Evolutionary conservation across 768 basidiomycete genomes (phyloP).

Genomic region (Brasilioporus rufonigricans): DNA sequence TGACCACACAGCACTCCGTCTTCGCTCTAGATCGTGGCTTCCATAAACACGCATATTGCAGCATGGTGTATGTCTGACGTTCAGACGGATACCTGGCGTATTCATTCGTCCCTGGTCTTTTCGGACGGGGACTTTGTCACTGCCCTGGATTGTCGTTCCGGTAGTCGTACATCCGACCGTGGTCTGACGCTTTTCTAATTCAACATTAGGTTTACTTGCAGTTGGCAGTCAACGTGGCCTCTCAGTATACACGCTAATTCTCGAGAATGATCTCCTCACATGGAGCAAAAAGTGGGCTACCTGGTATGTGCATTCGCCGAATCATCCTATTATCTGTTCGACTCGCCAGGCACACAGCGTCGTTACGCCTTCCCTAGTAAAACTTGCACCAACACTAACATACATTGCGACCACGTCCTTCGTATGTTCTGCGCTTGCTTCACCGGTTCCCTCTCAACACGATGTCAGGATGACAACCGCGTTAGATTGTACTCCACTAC

Average conservation of each 20-base stretch:
- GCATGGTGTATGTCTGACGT: slow-evolving; percentile 76
- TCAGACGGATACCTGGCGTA: slow-evolving; percentile 63
- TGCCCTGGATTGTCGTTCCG: slow-evolving; percentile 70
- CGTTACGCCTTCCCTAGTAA: slow-evolving; percentile 47
- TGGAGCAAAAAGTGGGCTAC: slow-evolving; percentile 81
- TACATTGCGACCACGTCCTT: slow-evolving; percentile 64
- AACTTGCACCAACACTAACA: slow-evolving; percentile 75
- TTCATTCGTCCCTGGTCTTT: slow-evolving; percentile 79
- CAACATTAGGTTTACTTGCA: slow-evolving; percentile 63
- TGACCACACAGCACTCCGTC: slow-evolving; percentile 5
- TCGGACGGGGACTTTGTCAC: slow-evolving; percentile 54
- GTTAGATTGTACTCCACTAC: slow-evolving; percentile 73
- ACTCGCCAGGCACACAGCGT: slow-evolving; percentile 36
- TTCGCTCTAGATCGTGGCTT: slow-evolving; percentile 62
- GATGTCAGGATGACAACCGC: slow-evolving; percentile 48
- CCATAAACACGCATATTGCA: slow-evolving; percentile 65
- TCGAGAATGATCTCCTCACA: slow-evolving; percentile 79
- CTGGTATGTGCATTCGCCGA: slow-evolving; percentile 40
- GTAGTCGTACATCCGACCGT: slow-evolving; percentile 36
- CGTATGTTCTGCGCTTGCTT: slow-evolving; percentile 37
- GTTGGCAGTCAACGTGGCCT: slow-evolving; percentile 60
- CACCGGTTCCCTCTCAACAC: slow-evolving; percentile 6
- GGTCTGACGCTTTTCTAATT: slow-evolving; percentile 23
- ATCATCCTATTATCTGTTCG: slow-evolving; percentile 7
- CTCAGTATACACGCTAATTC: slow-evolving; percentile 72